Conservation (phyloP, 768 basidiomycete species). For the Mycena filopes region DNA sequence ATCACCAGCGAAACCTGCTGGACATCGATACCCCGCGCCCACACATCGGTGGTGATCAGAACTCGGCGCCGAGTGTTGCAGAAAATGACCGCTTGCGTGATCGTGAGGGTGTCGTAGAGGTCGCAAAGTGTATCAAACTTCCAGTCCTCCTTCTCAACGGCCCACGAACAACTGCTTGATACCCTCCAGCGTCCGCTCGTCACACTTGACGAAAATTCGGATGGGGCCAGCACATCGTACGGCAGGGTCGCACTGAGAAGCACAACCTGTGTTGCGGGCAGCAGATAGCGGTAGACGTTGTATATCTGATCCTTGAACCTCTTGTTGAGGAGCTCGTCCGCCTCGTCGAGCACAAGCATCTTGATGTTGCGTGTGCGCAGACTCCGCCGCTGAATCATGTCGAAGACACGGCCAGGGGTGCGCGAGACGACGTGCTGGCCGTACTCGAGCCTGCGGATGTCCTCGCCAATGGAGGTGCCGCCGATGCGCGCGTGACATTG, state of each 20-base stretch:
- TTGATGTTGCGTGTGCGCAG: constrained; percentile 96
- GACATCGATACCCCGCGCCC: constrained; percentile 98
- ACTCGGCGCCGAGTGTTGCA: constrained; percentile 97
- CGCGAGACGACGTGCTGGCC: constrained; percentile 98
- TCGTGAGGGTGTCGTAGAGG: constrained; percentile 97
- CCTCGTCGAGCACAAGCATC: no score
- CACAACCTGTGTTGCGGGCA: constrained; percentile 97
- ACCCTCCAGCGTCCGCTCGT: constrained; percentile 96
- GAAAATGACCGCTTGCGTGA: no score
- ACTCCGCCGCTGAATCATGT: constrained; percentile 96
- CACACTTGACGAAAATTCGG: constrained; percentile 98
- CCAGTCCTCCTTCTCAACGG: constrained; percentile 99
- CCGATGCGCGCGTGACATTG: constrained; percentile 99
- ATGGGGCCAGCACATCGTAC: constrained; percentile 96
- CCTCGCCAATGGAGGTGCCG: constrained; percentile 96
- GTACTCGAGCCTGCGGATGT: constrained; percentile 96
- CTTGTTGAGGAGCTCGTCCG: constrained; percentile 96
- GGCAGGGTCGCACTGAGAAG: constrained; percentile 96
- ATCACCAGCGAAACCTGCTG: constrained; percentile 98
- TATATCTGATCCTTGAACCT: constrained; percentile 99
- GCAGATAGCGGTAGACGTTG: constrained; percentile 97
- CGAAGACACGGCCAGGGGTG: constrained; percentile 97
- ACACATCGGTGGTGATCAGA: constrained; percentile 95
- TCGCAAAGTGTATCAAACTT: constrained; percentile 98
- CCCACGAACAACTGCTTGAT: constrained; percentile 98